Evolutionary conservation across 257 asterid species (phyloP).

Genomic region (Forsythia viridissima): DNA sequence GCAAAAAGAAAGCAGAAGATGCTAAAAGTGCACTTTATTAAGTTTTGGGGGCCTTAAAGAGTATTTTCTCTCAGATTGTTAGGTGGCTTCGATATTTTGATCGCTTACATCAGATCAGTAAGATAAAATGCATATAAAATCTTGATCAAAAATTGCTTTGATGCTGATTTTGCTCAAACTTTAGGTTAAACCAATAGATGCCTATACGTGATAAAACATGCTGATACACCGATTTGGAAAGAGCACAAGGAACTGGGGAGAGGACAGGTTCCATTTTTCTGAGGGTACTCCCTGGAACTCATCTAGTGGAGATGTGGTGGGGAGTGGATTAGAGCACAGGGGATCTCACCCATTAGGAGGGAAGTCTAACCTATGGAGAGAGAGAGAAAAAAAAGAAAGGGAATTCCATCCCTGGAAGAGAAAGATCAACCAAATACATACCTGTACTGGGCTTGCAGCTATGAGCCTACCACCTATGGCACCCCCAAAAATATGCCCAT

Average conservation of each 20-base stretch:
- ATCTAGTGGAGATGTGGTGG: background rate
- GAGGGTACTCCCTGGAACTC: background rate
- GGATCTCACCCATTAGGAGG: background rate
- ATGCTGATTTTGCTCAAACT: background rate
- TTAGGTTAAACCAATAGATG: background rate
- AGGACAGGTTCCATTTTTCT: no score
- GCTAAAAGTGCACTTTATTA: background rate
- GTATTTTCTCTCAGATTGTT: background rate
- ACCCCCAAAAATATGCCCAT: constrained; percentile 70
- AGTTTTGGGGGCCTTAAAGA: background rate
- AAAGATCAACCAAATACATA: constrained; percentile 12
- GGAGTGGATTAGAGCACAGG: background rate
- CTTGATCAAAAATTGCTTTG: background rate
- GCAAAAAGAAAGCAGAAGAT: background rate
- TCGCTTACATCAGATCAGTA: background rate
- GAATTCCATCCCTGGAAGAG: background rate
- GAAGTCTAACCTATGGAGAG: background rate
- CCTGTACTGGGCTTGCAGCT: constrained; percentile 65
- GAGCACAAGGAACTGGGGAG: no score
- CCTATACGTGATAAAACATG: no score
- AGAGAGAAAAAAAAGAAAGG: no score
- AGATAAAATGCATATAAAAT: background rate
- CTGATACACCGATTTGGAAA: no score
- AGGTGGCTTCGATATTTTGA: background rate
- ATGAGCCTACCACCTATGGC: constrained; percentile 66